Evolutionary conservation across 768 basidiomycete species (phyloP), one percentile per base, ranked within the genome.

Genomic region (Astraeus odoratus): DNA sequence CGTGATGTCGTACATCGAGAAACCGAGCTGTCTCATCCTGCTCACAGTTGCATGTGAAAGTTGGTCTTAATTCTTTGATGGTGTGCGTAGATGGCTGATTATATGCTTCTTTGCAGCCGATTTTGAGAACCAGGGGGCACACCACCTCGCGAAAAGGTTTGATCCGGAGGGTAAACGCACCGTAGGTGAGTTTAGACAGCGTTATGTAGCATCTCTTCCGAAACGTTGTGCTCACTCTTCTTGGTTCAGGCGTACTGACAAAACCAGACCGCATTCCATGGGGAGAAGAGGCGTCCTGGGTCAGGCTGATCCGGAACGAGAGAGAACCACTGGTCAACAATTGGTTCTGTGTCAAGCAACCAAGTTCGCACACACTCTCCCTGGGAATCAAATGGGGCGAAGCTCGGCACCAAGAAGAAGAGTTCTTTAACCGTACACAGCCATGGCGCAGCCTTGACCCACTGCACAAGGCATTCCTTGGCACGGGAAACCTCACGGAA

Each of bases 81-180:
- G 16, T 18, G 8, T 2, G 4, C 67, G 0, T 78, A 23, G 13
- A 39, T 37, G 37, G n/a, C 80, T 50, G 78, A 52, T 13, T 7
- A 20, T 3, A 19, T 27, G n/a, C n/a, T n/a, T 36, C 75, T 50
- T 59, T 59, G 39, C 73, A 89, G 87, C 84, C 42, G 85, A 90
- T 50, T 85, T 84, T 16, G 83, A 88, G 52, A 90, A 86, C 34
- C 86, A 89, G 57, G 81, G 80, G 0, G 86, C 86, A 0, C 78
- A 82, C 47, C 66, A 73, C n/a, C 64, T 89, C 0, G 77, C 83
- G 0, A 81, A 79, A 53, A 40, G 64, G 12, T 64, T 73, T 39
- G 85, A 88, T 49, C 76, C 79, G 0, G 63, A 75, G 1, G 84
- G 86, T 0, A 72, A 70, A 40, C 71, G 84, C 4, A 89, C 85